phyloP scores from a whole-genome alignment of 2,329 filamentous ascomycete genomes.

The Trichoderma endophyticum region DNA sequence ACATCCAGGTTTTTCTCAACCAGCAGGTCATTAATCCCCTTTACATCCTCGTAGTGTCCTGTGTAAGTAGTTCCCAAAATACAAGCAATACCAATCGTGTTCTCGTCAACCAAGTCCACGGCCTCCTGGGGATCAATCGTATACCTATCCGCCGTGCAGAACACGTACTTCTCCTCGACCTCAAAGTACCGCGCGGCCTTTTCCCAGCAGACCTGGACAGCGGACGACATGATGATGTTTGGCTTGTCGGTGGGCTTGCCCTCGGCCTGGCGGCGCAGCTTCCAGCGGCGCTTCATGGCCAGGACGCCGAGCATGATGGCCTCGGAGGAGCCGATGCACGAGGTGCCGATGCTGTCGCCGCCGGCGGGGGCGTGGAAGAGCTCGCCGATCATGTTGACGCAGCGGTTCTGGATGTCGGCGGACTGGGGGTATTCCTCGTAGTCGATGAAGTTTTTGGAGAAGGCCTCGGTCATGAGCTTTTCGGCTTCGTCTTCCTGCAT shows the following conservation, averaged over 20 bases:
- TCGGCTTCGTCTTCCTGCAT: constrained; percentile 84
- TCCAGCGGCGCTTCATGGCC: constrained; percentile 95
- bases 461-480: constrained; percentile 89
- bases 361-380: constrained; percentile 77
- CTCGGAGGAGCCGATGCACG: constrained; percentile 85
- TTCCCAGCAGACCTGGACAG: constrained; percentile 97
- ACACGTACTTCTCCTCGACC: constrained; percentile 80
- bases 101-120: constrained; percentile 60
- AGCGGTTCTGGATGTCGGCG: constrained; percentile 86
- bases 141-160: constrained; percentile 59
- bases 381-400: constrained; percentile 84
- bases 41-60: constrained; percentile 91
- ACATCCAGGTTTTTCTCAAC: constrained; percentile 70
- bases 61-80: constrained; percentile 95
- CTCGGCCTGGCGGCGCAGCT: constrained; percentile 76
- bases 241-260: constrained; percentile 78
- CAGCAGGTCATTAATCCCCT: constrained; percentile 85
- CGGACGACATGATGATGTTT: constrained; percentile 94
- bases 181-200: constrained; percentile 89
- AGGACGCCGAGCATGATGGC: constrained; percentile 79
- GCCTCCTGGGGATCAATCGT: constrained; percentile 63
- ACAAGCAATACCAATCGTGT: constrained; percentile 84
- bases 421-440: constrained; percentile 82
- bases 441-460: constrained; percentile 94
- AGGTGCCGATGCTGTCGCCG: constrained; percentile 75